Base-by-base conservation (phyloP, 768 basidiomycete species). In the Suillus americanus region DNA sequence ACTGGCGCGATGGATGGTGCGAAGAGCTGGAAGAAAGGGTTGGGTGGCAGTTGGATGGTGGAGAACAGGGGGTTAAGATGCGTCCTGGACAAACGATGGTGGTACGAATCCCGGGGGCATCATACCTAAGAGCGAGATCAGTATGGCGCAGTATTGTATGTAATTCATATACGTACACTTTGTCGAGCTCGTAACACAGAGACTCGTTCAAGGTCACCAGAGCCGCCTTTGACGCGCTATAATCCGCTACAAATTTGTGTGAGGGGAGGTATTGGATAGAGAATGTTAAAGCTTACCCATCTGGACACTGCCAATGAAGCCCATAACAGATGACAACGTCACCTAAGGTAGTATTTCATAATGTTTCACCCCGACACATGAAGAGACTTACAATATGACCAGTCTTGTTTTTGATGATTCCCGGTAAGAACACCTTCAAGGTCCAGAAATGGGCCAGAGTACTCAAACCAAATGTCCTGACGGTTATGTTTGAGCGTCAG, bases 161-260 rank as follows among this genome's bases (percentile, higher is more conserved):
- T n/a, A n/a, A 60, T 28, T 28, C 30, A 2, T 3, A n/a, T 62
- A 66, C 73, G 61, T 75, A 91, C 90, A 83, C 80, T 51, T 89
- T 86, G 74, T 95, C 91, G 18, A 99, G 86, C 74, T 99, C 97
- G 69, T 89, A 91, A 60, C 94, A 85, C 61, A 99, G 82, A 16
- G 91, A 89, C 68, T 95, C 91, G 69, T 97, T 88, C 53, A 98
- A 76, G 38, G 85, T 85, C 18, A 92, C 79, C 25, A 91, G 73
- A n/a, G 96, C 95, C 13, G 95, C 92, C 79, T 99, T 99, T 30
- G 94, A 94, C 9, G 95, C 94, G 74, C 83, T 84, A 74, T 99
- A 99, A 78, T 97, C 94, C 70, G 89, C 92, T 94, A 63, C 25
- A 40, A 41, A 64, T 38, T 45, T 69, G 53, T 37, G 41, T 65